Evolutionary conservation across 805 yeast species (phyloP).

Genomic region (Ogataea haglerorum): DNA sequence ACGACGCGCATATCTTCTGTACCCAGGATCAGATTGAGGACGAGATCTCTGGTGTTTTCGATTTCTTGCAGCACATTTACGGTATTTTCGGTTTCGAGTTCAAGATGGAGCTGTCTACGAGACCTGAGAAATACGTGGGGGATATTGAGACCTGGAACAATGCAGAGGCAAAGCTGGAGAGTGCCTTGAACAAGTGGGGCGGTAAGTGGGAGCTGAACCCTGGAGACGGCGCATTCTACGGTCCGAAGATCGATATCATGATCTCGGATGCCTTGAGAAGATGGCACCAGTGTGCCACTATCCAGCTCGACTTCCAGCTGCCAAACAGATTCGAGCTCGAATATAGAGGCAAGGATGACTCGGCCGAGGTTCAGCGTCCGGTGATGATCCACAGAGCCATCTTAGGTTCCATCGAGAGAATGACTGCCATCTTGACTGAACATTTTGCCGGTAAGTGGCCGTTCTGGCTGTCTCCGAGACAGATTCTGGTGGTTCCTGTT

Average conservation of each 20-base stretch:
- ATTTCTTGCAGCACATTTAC: slow-evolving; percentile 79
- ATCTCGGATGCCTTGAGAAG: slow-evolving; percentile 90
- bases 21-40: slow-evolving; percentile 82
- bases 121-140: slow-evolving; percentile 96
- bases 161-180: slow-evolving; percentile 83
- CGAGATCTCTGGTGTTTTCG: slow-evolving; percentile 81
- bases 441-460: slow-evolving; percentile 99
- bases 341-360: slow-evolving; percentile 67
- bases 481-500: slow-evolving; percentile 92
- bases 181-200: slow-evolving; percentile 80
- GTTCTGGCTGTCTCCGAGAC: slow-evolving; percentile 99
- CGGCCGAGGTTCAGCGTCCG: slow-evolving; percentile 72
- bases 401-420: slow-evolving; percentile 96
- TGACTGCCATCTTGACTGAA: slow-evolving; percentile 97
- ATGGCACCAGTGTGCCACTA: slow-evolving; percentile 99
- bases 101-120: slow-evolving; percentile 94
- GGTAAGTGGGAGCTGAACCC: slow-evolving; percentile 92
- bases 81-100: slow-evolving; percentile 93
- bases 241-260: slow-evolving; percentile 95
- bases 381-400: slow-evolving; percentile 99
- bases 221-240: slow-evolving; percentile 97
- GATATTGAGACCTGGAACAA: slow-evolving; percentile 90
- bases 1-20: slow-evolving; percentile 98
- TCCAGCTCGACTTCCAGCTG: slow-evolving; percentile 97
- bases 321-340: slow-evolving; percentile 91